phyloP scores from a whole-genome alignment of 352 stramenopile species.

The Phytophthora multivora region DNA sequence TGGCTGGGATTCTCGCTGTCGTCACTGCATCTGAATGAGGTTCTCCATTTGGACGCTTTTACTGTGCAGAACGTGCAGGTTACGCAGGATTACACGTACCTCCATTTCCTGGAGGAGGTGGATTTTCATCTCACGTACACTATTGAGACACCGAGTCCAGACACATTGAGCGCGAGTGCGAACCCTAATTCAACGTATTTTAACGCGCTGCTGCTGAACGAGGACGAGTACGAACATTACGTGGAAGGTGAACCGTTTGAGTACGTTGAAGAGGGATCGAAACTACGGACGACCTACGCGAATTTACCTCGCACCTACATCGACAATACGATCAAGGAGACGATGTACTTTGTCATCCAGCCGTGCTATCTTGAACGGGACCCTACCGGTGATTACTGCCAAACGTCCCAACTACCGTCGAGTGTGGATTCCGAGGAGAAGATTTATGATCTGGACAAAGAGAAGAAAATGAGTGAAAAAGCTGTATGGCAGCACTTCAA shows the following conservation, averaged over 20 bases:
- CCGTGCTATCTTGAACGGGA: conserved; percentile 51
- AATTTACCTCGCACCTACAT: conserved; percentile 52
- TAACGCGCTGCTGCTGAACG: conserved; percentile 56
- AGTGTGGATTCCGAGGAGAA: conserved; percentile 42
- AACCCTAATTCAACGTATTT: conserved; percentile 43
- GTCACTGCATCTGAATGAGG: conserved; percentile 51
- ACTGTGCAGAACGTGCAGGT: conserved; percentile 51
- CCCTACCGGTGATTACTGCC: conserved; percentile 42
- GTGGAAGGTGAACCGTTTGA: conserved; percentile 50
- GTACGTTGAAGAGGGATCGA: conserved; percentile 52
- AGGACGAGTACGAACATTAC: conserved; percentile 63
- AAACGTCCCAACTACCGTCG: conserved; percentile 40
- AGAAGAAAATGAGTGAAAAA: conserved; percentile 23
- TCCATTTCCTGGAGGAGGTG: conserved; percentile 64
- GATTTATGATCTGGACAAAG: conserved; percentile 49
- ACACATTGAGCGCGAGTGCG: conserved; percentile 9
- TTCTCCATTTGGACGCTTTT: conserved; percentile 71
- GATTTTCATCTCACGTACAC: conserved; percentile 61
- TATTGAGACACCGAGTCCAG: conserved; percentile 31
- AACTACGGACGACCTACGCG: conserved; percentile 50
- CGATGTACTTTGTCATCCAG: conserved; percentile 69
- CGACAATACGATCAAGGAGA: conserved; percentile 48
- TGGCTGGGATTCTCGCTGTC: conserved; percentile 36
- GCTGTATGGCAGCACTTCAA: conserved; percentile 22
- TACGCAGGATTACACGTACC: conserved; percentile 54